Base-by-base conservation (phyloP, 176 grass and related monocot species). In the Canna indica region DNA sequence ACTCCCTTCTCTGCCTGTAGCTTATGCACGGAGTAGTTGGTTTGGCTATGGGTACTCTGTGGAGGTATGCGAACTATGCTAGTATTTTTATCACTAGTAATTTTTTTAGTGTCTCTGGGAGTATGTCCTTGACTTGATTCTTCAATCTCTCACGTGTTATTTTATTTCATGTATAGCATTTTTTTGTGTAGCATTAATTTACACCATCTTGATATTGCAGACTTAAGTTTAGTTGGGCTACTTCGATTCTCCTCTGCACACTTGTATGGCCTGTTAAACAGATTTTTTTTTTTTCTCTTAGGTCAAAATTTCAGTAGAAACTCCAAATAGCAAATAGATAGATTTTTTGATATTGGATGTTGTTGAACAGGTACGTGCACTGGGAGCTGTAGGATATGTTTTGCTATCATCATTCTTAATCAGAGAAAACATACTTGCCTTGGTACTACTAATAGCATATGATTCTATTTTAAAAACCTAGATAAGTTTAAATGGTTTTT, bases 11-110 rank as follows among this genome's bases (percentile, higher is more conserved):
- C 67, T 68, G 72, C 76, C 66, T 91, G 73, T 83, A 96, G 92
- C 83, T 96, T 60, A 89, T 91, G 86, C 88, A 96, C 77, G 92
- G 92, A 60, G 66, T 90, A 67, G 88, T 96, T 83, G 92, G 88
- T 87, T 78, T 91, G 18, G 82, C 79, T 61, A 91, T 96, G 81
- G 92, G 92, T 73, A 81, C 86, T 77, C 78, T 91, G 56, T 96
- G 92, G 92, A 91, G 92, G 92, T 96, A 76, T 78, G 73, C 73
- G 46, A 36, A 77, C 34, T 58, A 66, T 56, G 47, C 69, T 75
- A 77, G 70, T 42, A 20, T 30, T 57, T 65, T 29, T 28, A 68
- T 61, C 33, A 10, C 53, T 54, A 68, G 61, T 67, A 14, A 58
- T 63, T 16, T 61, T 31, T 59, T 50, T 14, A 50, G 16, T 18